Percentiles rank a stretch among this genome's conserved stretches.
Conservation (phyloP, 768 basidiomycete genomes). For the Pilatotrama ljubarskyi region DNA sequence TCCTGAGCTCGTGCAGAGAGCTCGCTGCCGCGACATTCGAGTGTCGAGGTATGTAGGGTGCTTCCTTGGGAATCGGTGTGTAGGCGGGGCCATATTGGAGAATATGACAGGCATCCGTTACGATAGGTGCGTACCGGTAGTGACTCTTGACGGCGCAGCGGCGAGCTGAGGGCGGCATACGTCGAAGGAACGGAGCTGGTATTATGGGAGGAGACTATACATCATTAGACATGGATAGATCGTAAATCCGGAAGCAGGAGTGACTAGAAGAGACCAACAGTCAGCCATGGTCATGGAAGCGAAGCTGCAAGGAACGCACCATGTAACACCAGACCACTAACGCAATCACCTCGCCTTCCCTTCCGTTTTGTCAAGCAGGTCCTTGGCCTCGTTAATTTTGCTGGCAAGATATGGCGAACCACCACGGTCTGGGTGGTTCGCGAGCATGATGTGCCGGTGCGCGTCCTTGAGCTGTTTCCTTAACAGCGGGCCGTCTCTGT, state of each 20-base stretch:
- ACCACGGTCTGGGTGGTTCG: constrained; percentile 98
- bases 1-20: no score
- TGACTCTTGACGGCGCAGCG: no score
- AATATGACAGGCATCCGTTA: no score
- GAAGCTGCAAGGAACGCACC: neutral
- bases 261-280: neutral
- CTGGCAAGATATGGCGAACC: constrained; percentile 98
- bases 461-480: constrained; percentile 87
- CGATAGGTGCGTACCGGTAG: no score
- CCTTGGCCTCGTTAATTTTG: constrained; percentile 99
- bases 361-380: constrained; percentile 81
- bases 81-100: no score
- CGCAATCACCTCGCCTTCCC: constrained; percentile 38
- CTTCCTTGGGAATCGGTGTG: no score
- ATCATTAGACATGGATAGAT: constrained; percentile 23
- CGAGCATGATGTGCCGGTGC: constrained; percentile 95
- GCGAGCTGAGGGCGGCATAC: neutral
- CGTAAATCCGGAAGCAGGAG: constrained; percentile 13
- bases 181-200: constrained; percentile 9
- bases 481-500: constrained; percentile 80
- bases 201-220: constrained; percentile 23
- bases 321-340: neutral
- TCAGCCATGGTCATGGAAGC: neutral
- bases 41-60: no score
- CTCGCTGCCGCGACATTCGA: no score